These are phyloP conservation scores for Xerocomellus intermedius DNA, from an alignment of 768 basidiomycete genomes.

Conservation along the genomic window DNA sequence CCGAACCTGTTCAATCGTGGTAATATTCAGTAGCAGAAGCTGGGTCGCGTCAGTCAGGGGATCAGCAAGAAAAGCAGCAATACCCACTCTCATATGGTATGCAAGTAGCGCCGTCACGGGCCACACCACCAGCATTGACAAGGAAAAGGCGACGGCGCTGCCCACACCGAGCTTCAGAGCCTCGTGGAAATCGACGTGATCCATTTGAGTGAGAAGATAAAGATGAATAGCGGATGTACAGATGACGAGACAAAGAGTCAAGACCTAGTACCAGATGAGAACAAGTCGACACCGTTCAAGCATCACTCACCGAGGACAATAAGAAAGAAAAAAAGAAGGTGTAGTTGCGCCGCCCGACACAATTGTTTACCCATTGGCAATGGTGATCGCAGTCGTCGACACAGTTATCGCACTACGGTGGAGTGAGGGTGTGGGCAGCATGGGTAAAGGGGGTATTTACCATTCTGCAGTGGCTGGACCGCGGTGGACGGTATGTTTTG, in stretches of 20 bases:
- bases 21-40: conserved; percentile 83
- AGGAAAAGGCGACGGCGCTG: conserved; percentile 75
- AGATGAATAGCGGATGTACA: conserved; percentile 83
- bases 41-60: conserved; percentile 28
- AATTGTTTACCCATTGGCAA: conserved; percentile 92
- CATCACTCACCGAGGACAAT: conserved; percentile 61
- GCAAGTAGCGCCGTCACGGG: conserved; percentile 75
- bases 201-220: conserved; percentile 57
- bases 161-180: conserved; percentile 57
- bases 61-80: neutral
- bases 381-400: conserved; percentile 95
- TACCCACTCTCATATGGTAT: conserved; percentile 84
- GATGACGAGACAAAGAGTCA: conserved; percentile 72
- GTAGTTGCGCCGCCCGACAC: conserved; percentile 93
- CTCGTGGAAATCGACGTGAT: conserved; percentile 47
- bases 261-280: conserved; percentile 46
- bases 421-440: conserved; percentile 1
- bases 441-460: conserved; percentile 37
- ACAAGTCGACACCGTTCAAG: neutral
- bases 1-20: conserved; percentile 93
- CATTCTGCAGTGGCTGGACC: conserved; percentile 95
- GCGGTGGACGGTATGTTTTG: conserved; percentile 86
- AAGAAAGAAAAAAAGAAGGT: conserved; percentile 88
- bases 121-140: conserved; percentile 75
- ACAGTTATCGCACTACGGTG: conserved; percentile 86